Evolutionary conservation across 139 green algal genomes (phyloP).

Genomic region (Choricystis sp.): DNA sequence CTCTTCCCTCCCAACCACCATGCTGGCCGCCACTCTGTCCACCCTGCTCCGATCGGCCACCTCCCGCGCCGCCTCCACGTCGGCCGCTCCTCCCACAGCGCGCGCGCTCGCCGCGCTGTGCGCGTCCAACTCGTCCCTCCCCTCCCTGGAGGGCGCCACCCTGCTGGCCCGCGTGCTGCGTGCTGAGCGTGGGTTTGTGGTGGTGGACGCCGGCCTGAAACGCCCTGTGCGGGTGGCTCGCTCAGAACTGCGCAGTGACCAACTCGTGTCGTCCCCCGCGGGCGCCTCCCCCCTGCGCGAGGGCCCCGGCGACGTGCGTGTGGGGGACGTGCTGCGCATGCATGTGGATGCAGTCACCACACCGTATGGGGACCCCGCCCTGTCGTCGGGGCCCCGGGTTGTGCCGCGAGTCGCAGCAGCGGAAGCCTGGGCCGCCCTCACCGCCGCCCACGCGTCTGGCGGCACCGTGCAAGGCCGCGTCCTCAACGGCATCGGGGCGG

Average conservation of each 20-base stretch:
- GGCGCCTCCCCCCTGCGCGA: not conserved
- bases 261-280: not conserved
- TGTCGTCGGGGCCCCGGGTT: not conserved
- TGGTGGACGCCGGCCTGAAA: not conserved
- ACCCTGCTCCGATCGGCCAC: no score
- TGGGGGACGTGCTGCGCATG: not conserved
- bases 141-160: not conserved
- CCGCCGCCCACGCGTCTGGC: not conserved
- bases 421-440: not conserved
- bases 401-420: not conserved
- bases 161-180: not conserved
- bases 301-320: not conserved
- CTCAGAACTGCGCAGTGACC: not conserved
- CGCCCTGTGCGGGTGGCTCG: not conserved
- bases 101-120: no score
- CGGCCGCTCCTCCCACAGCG: no score
- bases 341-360: not conserved
- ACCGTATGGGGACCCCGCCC: not conserved
- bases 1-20: no score
- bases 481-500: constrained; percentile 12
- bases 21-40: no score
- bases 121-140: no score
- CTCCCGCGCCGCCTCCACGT: no score
- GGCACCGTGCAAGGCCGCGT: constrained; percentile 9
- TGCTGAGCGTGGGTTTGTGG: not conserved